These are phyloP conservation scores for Chloropicon primus DNA, from an alignment of 139 green algal species.

Conservation along the genomic window DNA sequence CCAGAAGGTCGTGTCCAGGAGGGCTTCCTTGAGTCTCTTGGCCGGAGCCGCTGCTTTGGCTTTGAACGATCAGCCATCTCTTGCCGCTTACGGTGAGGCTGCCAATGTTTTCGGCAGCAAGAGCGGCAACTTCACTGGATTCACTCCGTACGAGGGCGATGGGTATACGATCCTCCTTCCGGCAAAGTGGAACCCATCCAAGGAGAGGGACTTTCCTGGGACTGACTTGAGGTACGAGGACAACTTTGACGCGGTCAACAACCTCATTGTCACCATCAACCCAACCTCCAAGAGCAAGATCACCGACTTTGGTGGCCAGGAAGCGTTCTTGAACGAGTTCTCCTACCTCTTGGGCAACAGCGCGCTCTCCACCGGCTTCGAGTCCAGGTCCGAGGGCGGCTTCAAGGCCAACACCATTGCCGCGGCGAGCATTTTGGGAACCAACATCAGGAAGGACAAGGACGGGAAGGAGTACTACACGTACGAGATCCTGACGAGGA, in stretches of 20 bases:
- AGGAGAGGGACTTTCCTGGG: conserved; percentile 72
- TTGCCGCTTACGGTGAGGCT: conserved; percentile 70
- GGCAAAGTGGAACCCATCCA: conserved; percentile 90
- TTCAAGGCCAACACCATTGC: conserved; percentile 75
- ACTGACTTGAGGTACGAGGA: conserved; percentile 71
- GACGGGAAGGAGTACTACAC: conserved; percentile 96
- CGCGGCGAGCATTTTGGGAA: conserved; percentile 65
- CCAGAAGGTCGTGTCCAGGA: not conserved
- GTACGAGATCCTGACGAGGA: not conserved
- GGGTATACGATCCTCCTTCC: conserved; percentile 84
- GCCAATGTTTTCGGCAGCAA: conserved; percentile 72
- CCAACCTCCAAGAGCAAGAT: conserved; percentile 65
- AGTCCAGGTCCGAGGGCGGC: conserved; percentile 84
- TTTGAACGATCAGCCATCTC: not conserved
- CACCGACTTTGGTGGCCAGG: conserved; percentile 47
- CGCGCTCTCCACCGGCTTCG: conserved; percentile 23
- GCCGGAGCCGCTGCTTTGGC: not conserved
- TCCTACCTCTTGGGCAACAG: conserved; percentile 53
- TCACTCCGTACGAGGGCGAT: conserved; percentile 80
- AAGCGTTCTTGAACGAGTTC: conserved; percentile 73
- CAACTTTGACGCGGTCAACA: conserved; percentile 82
- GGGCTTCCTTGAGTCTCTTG: not conserved
- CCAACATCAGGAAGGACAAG: conserved; percentile 60
- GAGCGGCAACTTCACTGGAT: conserved; percentile 40
- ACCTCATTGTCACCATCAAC: conserved; percentile 63